Percentiles rank a stretch among this genome's conserved stretches.
Conservation (phyloP, 2,329 filamentous ascomycete species). For the Dothideomycetidae sp. region DNA sequence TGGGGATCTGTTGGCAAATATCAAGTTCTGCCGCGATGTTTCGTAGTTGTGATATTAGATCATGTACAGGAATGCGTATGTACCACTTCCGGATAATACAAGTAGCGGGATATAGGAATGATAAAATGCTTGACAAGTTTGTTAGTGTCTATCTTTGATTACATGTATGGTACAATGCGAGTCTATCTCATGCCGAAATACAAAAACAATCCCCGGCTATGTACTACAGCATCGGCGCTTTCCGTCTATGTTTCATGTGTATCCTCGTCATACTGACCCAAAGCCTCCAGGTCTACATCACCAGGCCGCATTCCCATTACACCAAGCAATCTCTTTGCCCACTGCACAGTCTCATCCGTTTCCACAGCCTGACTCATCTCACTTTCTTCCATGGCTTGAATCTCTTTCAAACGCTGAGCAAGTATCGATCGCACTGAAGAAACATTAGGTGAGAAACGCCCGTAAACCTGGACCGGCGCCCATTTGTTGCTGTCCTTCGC, state of each 20-base stretch:
- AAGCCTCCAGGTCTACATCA: constrained; percentile 3
- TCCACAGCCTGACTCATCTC: neutral
- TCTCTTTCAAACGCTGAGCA: neutral
- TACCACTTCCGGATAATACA: too few species aligned
- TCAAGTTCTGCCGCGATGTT: too few species aligned
- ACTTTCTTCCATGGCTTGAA: neutral
- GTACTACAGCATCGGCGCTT: too few species aligned
- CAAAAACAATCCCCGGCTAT: too few species aligned
- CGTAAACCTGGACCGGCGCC: neutral
- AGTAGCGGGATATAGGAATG: too few species aligned
- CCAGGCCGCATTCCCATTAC: constrained; percentile 3
- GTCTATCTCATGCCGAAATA: too few species aligned
- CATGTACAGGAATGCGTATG: too few species aligned
- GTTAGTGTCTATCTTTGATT: too few species aligned
- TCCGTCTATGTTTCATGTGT: too few species aligned
- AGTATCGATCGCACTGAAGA: constrained; percentile 4
- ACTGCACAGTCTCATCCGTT: constrained; percentile 3
- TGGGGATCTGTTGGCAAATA: constrained; percentile 34
- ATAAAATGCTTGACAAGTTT: too few species aligned
- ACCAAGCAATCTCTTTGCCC: constrained; percentile 1
- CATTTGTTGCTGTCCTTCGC: neutral
- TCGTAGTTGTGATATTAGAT: too few species aligned
- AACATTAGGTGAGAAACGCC: constrained; percentile 2
- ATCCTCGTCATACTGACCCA: constrained; percentile 2
- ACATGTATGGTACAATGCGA: too few species aligned